A percentile compares a stretch with the other conserved stretches of the same genome.
Conservation (phyloP, 23 red algal genomes). For the Gracilariopsis chorda region DNA sequence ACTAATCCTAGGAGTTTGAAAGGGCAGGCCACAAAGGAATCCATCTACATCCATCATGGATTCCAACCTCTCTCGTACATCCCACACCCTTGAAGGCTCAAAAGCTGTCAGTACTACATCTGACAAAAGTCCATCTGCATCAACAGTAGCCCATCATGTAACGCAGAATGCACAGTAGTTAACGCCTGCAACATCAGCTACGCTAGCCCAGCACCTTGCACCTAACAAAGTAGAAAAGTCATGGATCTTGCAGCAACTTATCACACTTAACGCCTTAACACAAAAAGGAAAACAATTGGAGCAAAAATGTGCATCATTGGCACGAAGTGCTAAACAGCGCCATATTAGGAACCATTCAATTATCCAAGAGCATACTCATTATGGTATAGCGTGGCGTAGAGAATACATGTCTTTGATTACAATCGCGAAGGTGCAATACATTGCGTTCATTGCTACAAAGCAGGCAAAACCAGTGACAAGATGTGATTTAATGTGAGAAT, state of each 20-base stretch:
- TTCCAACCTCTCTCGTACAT: too few species aligned
- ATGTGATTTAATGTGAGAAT: neutral
- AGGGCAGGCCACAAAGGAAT: too few species aligned
- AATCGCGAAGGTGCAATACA: neutral
- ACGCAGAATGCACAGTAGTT: too few species aligned
- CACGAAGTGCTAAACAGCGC: neutral
- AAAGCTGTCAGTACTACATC: too few species aligned
- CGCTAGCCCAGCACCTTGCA: neutral
- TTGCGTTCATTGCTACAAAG: neutral
- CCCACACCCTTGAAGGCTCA: too few species aligned
- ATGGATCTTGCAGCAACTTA: conserved; percentile 25
- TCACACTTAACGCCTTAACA: neutral
- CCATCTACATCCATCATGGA: too few species aligned
- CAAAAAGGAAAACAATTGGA: conserved; percentile 5
- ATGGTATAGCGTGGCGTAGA: conserved; percentile 3
- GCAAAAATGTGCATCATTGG: neutral
- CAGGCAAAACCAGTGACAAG: neutral
- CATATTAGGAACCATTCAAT: neutral
- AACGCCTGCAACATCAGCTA: too few species aligned
- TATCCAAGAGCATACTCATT: neutral
- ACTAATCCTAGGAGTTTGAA: too few species aligned
- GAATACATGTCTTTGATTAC: conserved; percentile 28
- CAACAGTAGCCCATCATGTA: too few species aligned
- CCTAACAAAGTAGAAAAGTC: conserved; percentile 33
- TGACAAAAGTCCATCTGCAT: too few species aligned